Conservation (phyloP, 2,329 filamentous ascomycete species). For the Leptographium wingfieldii region DNA sequence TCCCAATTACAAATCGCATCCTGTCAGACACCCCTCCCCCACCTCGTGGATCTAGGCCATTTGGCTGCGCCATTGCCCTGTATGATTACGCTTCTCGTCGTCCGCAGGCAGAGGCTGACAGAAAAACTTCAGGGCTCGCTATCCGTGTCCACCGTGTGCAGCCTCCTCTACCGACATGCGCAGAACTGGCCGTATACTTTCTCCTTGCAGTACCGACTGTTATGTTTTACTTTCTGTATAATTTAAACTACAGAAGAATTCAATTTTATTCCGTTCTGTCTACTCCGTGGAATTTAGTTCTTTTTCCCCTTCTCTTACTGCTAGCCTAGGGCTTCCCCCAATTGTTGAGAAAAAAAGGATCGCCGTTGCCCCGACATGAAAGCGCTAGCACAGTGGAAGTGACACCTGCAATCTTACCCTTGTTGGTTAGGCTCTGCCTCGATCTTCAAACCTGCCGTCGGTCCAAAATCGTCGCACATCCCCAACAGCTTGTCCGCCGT, state of each 20-base stretch:
- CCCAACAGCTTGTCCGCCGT: conserved; percentile 30
- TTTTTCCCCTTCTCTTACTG: neutral
- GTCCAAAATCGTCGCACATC: conserved; percentile 22
- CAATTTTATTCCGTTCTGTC: neutral
- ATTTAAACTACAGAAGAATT: neutral
- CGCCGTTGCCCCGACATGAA: neutral
- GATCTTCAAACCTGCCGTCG: neutral
- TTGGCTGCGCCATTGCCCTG: no score
- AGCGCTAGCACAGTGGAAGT: neutral
- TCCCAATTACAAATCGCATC: neutral
- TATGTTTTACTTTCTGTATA: no score
- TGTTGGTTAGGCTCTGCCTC: neutral
- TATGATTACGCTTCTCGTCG: no score
- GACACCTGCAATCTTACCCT: neutral
- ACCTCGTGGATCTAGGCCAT: no score
- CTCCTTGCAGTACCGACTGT: no score
- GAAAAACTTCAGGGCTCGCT: no score
- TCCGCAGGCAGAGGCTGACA: no score
- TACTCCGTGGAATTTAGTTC: no score
- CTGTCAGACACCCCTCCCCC: neutral
- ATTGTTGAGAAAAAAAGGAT: conserved; percentile 4
- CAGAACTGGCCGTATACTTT: no score
- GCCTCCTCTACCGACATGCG: no score
- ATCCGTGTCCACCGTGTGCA: no score
- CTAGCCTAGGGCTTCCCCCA: neutral